These are phyloP conservation scores for Kodamaea hsintzibuensis DNA, from an alignment of 805 yeast species.

Conservation along the genomic window DNA sequence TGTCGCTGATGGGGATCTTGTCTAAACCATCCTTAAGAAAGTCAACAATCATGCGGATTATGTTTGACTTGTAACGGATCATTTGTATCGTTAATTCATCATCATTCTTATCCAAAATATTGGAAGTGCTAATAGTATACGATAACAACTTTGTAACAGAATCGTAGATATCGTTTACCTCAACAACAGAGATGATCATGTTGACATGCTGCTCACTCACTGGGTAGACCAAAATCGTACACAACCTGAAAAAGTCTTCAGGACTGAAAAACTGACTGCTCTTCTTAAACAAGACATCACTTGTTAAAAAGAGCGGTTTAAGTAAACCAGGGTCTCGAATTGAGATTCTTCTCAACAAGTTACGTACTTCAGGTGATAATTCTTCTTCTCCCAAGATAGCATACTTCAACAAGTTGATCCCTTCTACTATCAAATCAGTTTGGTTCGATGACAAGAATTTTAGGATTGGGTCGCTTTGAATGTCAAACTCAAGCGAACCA, in stretches of 20 bases:
- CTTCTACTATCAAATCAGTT: conserved; percentile 32
- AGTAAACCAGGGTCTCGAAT: conserved; percentile 30
- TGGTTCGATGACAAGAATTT: conserved; percentile 36
- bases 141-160: conserved; percentile 29
- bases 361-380: conserved; percentile 24
- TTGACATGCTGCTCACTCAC: conserved; percentile 22
- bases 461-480: conserved; percentile 35
- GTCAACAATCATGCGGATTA: conserved; percentile 28
- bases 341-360: conserved; percentile 28
- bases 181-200: conserved; percentile 23
- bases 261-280: conserved; percentile 25
- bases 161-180: conserved; percentile 29
- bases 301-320: conserved; percentile 30
- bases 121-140: conserved; percentile 31
- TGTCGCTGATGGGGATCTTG: conserved; percentile 37
- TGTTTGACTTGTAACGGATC: conserved; percentile 31
- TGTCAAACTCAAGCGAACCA: conserved; percentile 15
- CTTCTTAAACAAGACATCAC: conserved; percentile 27
- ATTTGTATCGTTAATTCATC: conserved; percentile 38
- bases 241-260: conserved; percentile 39
- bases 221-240: conserved; percentile 24
- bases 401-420: conserved; percentile 36
- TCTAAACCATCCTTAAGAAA: conserved; percentile 28
- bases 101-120: conserved; percentile 27
- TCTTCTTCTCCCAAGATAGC: conserved; percentile 41